These are phyloP conservation scores for Apophysomyces ossiformis DNA, from an alignment of 371 early-diverging fungal genomes.

Conservation along the genomic window DNA sequence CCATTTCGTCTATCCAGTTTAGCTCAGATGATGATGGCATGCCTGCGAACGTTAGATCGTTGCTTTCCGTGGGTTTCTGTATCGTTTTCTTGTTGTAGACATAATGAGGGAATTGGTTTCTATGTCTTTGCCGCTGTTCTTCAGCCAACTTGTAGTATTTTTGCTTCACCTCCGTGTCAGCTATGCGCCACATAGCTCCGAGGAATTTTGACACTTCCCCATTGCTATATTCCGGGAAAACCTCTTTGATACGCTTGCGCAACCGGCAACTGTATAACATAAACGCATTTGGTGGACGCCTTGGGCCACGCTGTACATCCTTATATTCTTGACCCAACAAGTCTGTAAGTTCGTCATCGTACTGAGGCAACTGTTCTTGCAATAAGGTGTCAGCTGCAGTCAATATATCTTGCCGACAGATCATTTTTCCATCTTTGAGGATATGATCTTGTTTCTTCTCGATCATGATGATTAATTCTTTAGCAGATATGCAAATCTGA, in stretches of 20 bases:
- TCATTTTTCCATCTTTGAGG: not conserved
- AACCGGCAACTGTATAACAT: slow-evolving; percentile 2
- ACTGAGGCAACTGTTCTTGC: not conserved
- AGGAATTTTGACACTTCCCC: slow-evolving; percentile 10
- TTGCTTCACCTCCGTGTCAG: not conserved
- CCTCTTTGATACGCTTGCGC: not conserved
- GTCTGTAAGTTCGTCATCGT: not conserved
- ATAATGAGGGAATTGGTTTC: not conserved
- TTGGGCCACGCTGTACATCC: not conserved
- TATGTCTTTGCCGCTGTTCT: not conserved
- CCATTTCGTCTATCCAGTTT: no score
- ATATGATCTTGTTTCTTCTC: slow-evolving; percentile 8
- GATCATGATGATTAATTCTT: slow-evolving; percentile 11
- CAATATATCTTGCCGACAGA: slow-evolving; percentile 10
- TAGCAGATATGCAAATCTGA: slow-evolving; percentile 2
- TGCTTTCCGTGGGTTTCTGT: not conserved
- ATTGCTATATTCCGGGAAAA: slow-evolving; percentile 13
- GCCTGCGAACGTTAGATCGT: no score
- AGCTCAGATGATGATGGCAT: no score
- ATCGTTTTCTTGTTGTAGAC: slow-evolving; percentile 1
- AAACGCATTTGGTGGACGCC: slow-evolving; percentile 14
- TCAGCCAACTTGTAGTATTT: slow-evolving; percentile 9
- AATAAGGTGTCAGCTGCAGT: not conserved
- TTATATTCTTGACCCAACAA: not conserved
- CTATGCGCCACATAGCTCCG: slow-evolving; percentile 11